Base-by-base conservation (phyloP, 768 basidiomycete species). In the Asterophora lycoperdoides region DNA sequence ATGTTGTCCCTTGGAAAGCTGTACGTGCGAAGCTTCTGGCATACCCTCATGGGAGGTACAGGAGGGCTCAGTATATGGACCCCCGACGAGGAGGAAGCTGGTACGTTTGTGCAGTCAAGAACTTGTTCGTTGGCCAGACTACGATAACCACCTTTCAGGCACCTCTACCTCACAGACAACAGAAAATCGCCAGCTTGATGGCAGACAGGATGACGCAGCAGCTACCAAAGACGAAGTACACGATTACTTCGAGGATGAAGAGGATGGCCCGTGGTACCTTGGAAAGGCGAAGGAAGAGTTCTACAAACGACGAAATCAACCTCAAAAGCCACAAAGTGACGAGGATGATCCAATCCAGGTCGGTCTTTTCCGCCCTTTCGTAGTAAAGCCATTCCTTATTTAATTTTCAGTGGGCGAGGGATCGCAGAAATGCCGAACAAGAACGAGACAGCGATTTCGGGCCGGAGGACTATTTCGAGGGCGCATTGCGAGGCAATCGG, bases 271-370 rank as follows among this genome's bases (percentile, higher is more conserved):
- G 5, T 92, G 89, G 90, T 90, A 92, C 59, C 65, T 89, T 35
- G 89, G 89, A 7, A 89, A 85, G 58, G 88, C 89, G 4, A 79
- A 77, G 52, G 89, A 91, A 48, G 86, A 92, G 46, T 88, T 87
- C 60, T 79, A 77, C 54, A 73, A 73, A 51, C 78, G 83, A 18
- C 69, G 72, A 51, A 72, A 65, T 44, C 59, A 58, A n/a, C 56
- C 52, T 19, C 53, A 65, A 49, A 49, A 57, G 41, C 63, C 56
- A 40, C 68, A 70, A 34, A 66, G 59, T 19, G 79, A 78, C 33
- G 87, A 86, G 15, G 87, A 86, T 46, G 83, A 89, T 60, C 86
- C 79, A 1, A 78, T 90, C 33, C 80, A 87, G 74, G 87, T 81
- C 34, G 36, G 76, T 62, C 8, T 5, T 45, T 43, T 11, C 37